Evolutionary conservation across 1,284 basidiomycete genomes (phyloP).

Genomic region (Puccinia coronata): DNA sequence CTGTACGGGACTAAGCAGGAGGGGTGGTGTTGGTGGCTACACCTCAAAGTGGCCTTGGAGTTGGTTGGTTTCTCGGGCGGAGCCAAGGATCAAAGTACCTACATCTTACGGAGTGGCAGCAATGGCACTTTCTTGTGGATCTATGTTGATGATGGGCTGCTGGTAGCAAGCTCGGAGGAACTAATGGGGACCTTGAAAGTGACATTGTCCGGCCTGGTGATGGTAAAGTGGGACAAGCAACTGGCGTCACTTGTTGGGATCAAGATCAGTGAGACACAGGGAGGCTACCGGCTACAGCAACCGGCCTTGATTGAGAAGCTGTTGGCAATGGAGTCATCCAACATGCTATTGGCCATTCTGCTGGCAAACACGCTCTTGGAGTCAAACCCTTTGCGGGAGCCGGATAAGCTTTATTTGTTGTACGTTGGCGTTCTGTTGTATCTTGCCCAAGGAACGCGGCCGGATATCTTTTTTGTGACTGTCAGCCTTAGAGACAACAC

Average conservation of each 20-base stretch:
- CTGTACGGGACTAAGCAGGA: slow-evolving; percentile 18
- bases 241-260: background rate
- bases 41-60: background rate
- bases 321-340: background rate
- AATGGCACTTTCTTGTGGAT: background rate
- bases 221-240: background rate
- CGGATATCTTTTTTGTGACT: background rate
- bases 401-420: background rate
- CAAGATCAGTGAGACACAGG: background rate
- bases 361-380: background rate
- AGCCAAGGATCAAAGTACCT: background rate
- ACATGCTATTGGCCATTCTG: background rate
- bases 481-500: too few relatives aligned
- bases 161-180: background rate
- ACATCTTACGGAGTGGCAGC: background rate
- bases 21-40: background rate
- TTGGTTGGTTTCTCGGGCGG: background rate
- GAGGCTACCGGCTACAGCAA: background rate
- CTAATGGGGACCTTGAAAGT: background rate
- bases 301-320: background rate
- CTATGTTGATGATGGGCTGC: background rate
- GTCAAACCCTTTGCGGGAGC: background rate
- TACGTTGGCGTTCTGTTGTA: background rate
- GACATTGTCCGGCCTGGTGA: background rate
- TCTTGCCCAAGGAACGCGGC: background rate